Evolutionary conservation across 2,329 filamentous ascomycete genomes (phyloP), one percentile per base, ranked within the genome.

Genomic region (Dichotomopilus funicola): DNA sequence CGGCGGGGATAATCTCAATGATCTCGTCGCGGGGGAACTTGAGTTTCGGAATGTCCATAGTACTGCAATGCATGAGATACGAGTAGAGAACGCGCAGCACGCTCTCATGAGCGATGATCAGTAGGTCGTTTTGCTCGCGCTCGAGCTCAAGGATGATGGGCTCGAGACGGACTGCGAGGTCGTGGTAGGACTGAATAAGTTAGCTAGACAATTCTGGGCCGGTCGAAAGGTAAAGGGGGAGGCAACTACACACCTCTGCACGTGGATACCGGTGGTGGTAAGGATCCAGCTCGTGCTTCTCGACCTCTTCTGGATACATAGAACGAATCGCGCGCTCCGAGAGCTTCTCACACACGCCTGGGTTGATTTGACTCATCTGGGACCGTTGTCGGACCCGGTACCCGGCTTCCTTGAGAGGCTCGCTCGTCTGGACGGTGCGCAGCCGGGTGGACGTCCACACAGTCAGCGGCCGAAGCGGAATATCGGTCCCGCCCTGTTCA

Each of bases 51-150:
- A 99, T 99, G 67, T 95, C 91, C 71, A 87, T 88, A 7, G 95
- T 91, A 68, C 92, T 94, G 73, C 94, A 97, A 64, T 95, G 94
- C 94, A 99, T 99, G 41, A 99, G 78, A 71, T 99, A 99, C 31
- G 91, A 91, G 68, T 99, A 99, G 3, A 99, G 80, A 31, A 99
- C 94, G 44, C 94, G 88, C 47, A 99, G 80, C n/a, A 99, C 94
- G 51, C 90, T 95, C 71, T 99, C 94, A 70, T 99, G 94, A 0
- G 94, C 94, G 63, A 99, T 96, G 67, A 99, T 96, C 52, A 99
- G 81, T n/a, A 99, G 80, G 68, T 99, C 94, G 62, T 95, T 95
- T 65, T 96, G 89, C 73, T 99, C 94, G 44, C 94, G 86, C 75
- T 99, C 94, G 11, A 99, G 81, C 70, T 99, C 94, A 35, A 99